phyloP scores from a whole-genome alignment of 768 basidiomycete genomes.

The Russula ochroleuca region DNA sequence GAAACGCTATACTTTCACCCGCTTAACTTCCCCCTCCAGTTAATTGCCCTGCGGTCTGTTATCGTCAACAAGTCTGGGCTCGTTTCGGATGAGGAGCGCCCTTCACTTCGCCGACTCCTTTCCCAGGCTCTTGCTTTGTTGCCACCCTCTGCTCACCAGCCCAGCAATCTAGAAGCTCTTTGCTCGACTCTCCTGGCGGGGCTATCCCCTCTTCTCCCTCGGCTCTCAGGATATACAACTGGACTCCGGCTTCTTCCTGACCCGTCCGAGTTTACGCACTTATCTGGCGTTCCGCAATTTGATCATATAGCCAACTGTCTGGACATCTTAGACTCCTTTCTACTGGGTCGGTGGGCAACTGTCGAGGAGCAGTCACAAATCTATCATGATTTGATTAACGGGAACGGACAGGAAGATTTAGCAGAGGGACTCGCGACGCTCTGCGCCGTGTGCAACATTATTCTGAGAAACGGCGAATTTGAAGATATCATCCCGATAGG shows the following conservation, averaged over 20 bases:
- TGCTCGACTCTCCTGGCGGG: slow-evolving; percentile 37
- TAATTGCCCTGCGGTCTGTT: slow-evolving; percentile 37
- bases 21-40: slow-evolving; percentile 30
- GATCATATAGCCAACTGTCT: slow-evolving; percentile 53
- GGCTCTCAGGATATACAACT: slow-evolving; percentile 39
- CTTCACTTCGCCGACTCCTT: slow-evolving; percentile 44
- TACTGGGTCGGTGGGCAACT: slow-evolving; percentile 54
- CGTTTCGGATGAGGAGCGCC: slow-evolving; percentile 44
- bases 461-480: slow-evolving; percentile 31
- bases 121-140: slow-evolving; percentile 48
- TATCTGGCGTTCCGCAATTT: slow-evolving; percentile 36
- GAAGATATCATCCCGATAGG: slow-evolving; percentile 19
- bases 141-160: slow-evolving; percentile 42
- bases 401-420: slow-evolving; percentile 44
- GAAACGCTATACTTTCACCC: neutral
- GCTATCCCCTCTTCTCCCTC: slow-evolving; percentile 39
- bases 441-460: slow-evolving; percentile 47
- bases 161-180: slow-evolving; percentile 32
- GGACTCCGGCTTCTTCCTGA: slow-evolving; percentile 41
- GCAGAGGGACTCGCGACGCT: slow-evolving; percentile 48
- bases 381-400: slow-evolving; percentile 31
- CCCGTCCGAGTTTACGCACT: slow-evolving; percentile 17
- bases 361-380: slow-evolving; percentile 29
- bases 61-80: slow-evolving; percentile 37
- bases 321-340: slow-evolving; percentile 55